Conservation (phyloP, 139 green algal genomes). For the Yamagishiella unicocca region DNA sequence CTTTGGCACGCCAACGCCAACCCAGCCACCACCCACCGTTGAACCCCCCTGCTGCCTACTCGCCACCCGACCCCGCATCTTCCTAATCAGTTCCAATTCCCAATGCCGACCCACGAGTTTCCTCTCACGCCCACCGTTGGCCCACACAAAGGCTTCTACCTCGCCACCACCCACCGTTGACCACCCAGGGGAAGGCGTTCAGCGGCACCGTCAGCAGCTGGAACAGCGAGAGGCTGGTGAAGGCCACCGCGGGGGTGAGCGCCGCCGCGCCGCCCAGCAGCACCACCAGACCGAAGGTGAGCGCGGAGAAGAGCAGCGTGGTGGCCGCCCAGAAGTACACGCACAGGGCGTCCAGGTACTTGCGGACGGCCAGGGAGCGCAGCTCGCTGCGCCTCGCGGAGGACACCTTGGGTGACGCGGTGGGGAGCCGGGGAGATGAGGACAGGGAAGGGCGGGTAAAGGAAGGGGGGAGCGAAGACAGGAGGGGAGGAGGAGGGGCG, state of each 20-base stretch:
- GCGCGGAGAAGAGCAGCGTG: conserved; percentile 77
- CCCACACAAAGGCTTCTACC: too few relatives aligned
- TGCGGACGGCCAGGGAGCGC: conserved; percentile 71
- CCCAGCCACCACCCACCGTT: too few relatives aligned
- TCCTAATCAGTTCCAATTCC: too few relatives aligned
- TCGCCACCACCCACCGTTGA: conserved; percentile 70
- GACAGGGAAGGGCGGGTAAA: background rate
- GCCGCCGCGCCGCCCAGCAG: conserved; percentile 63
- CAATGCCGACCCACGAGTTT: too few relatives aligned
- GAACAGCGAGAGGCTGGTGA: conserved; percentile 92
- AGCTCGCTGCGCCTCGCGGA: conserved; percentile 65
- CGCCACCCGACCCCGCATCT: too few relatives aligned
- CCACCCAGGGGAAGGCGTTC: conserved; percentile 91
- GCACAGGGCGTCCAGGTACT: conserved; percentile 94
- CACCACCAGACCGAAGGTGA: conserved; percentile 78
- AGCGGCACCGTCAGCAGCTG: conserved; percentile 87
- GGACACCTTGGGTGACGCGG: conserved; percentile 19
- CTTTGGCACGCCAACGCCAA: too few relatives aligned
- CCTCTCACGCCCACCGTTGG: too few relatives aligned
- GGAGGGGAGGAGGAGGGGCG: background rate
- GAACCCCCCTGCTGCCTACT: too few relatives aligned
- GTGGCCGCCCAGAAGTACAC: conserved; percentile 94
- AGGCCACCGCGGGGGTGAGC: conserved; percentile 75
- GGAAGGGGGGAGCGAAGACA: background rate
- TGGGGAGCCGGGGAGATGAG: too few relatives aligned